Evolutionary conservation across 192 early-diverging fungal genomes (phyloP), one percentile per base, ranked within the genome.

Genomic region (Geosiphon pyriformis): DNA sequence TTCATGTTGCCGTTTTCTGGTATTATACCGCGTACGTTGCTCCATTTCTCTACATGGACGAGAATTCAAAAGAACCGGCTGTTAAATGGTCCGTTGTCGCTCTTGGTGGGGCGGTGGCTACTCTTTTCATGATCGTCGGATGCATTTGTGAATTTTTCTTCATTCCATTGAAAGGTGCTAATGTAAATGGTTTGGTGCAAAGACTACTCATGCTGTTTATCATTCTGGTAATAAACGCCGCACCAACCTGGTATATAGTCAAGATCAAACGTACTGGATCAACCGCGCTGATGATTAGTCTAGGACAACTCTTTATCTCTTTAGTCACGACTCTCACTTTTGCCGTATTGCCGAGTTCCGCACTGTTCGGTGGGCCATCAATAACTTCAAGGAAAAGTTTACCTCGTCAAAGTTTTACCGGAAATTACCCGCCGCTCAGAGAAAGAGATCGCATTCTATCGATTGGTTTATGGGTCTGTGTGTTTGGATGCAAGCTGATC

Each of bases 21-120:
- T 89, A 89, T 76, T 92, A 89, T 77, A 89, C 89, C 23, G 83
- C 83, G 67, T 87, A 83, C 42, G 85, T 87, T 53, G 83, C 84
- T 12, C 80, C 83, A 35, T 87, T 86, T 60, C 42, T 92, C 20
- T 89, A 90, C 74, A 79, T 76, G 59, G 67, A 71, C 25, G 23
- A 57, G 26, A 48, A 65, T 30, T 12, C 62, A 33, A 10, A 10
- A 6, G 76, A 76, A 37, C 63, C 64, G 7, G 72, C 72, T 17
- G 82, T 82, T 4, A 80, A 83, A 55, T 80, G 80, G 77, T 87
- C 90, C 2, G 74, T 92, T 65, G 79, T 85, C 47, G 90, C 86
- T 11, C 70, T 86, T 1, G 88, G 87, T 27, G 88, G 88, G n/a
- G 74, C 86, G 3, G 70, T 89, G 51, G 87, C 88, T 8, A 81